Base-by-base conservation (phyloP, 129 eudicot species). In the Flaveria trinervia region DNA sequence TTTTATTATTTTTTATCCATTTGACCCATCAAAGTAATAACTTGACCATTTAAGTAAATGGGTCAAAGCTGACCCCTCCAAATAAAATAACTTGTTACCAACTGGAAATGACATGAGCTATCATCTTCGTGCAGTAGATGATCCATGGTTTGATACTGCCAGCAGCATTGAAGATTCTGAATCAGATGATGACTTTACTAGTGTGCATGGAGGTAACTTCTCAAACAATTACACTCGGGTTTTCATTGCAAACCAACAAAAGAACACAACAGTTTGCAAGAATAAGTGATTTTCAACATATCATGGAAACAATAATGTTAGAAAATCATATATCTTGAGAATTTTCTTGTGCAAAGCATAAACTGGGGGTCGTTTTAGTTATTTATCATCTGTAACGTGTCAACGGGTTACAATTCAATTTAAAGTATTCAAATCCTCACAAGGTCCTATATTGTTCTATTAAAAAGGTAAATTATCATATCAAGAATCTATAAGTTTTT, bases 111-210 rank as follows among this genome's bases (percentile, higher is more conserved):
- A 54, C 74, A 50, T 41, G n/a, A 14, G 28, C 54, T 16, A 7
- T 52, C 44, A 46, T 72, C 9, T 44, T 18, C 68, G 73, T 86
- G 82, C 89, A 88, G 93, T 60, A 49, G 99, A 94, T 60, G 99
- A 91, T 15, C 87, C 96, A 84, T 94, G 96, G 96, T 91, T 91
- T 84, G 98, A 93, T 79, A 75, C 98, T 9, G 74, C 81, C 74
- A 74, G 84, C 76, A 91, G 91, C 81, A 73, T 91, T 67, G 79
- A 83, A 66, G 96, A 83, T 30, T 87, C 93, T n/a, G 92, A 83
- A 51, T 83, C 92, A 7, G 97, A 94, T 80, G 98, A 94, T 44
- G 97, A 91, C 45, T 94, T 84, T 74, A 83, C 82, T 56, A 91
- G 97, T 22, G 89, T 94, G 52, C 78, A 87, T 71, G 98, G 88